Conservation (phyloP, 1,139 yeast species). For the Lodderomyces parapsilosis region DNA sequence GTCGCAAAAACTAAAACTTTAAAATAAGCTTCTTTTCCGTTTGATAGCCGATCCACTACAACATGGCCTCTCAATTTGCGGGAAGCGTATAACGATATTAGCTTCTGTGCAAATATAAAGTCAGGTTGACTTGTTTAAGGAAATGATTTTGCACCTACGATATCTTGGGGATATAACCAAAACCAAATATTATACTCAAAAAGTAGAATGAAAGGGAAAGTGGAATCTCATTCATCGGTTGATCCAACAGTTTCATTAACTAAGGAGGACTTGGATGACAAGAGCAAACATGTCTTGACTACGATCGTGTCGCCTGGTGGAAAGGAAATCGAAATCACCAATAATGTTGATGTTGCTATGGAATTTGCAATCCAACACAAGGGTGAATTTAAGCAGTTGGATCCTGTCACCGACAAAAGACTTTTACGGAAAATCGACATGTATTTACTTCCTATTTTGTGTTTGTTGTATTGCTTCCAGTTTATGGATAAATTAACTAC, state of each 20-base stretch:
- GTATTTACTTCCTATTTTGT: slow-evolving; percentile 53
- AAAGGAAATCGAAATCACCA: slow-evolving; percentile 26
- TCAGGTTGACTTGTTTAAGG: too few species aligned
- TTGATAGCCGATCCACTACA: too few species aligned
- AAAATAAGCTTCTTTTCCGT: too few species aligned
- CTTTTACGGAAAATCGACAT: slow-evolving; percentile 50
- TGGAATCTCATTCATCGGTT: not conserved
- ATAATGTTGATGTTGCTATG: slow-evolving; percentile 38
- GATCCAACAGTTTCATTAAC: slow-evolving; percentile 9
- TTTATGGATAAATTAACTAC: slow-evolving; percentile 65
- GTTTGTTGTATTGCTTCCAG: slow-evolving; percentile 56
- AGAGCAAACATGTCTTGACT: slow-evolving; percentile 20
- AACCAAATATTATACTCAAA: too few species aligned
- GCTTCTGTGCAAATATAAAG: too few species aligned
- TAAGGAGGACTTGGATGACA: slow-evolving; percentile 9
- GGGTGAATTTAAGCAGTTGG: slow-evolving; percentile 17
- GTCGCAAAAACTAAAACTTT: too few species aligned
- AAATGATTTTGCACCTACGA: not conserved
- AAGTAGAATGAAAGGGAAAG: not conserved
- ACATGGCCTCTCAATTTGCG: not conserved
- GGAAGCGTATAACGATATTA: too few species aligned
- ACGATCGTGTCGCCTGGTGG: slow-evolving; percentile 30
- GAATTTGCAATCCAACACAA: slow-evolving; percentile 21
- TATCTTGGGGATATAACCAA: not conserved
- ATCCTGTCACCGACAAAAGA: slow-evolving; percentile 17